Evolutionary conservation across 768 basidiomycete species (phyloP), one percentile per base, ranked within the genome.

Genomic region (Tulasnella sp.): DNA sequence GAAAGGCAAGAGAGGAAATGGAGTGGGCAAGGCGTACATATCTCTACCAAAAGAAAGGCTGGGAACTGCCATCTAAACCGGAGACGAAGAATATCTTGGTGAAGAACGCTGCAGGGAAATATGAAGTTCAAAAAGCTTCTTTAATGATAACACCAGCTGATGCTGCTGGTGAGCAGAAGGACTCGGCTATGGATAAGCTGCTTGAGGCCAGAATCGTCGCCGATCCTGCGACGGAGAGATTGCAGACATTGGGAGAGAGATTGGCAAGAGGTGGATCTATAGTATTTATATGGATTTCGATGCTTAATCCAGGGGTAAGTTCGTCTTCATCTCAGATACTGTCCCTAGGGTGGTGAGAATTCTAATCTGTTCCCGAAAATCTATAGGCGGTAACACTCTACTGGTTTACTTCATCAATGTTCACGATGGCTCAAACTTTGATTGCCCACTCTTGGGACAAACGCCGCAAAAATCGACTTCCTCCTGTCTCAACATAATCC

Each of bases 321-420:
- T n/a, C n/a, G n/a, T 51, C 29, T 8, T 41, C 15, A 9, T 13
- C 10, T 29, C 22, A 12, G 34, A 25, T 29, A 10, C 22, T 40
- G 16, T 42, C n/a, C n/a, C n/a, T n/a, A n/a, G n/a, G n/a, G n/a
- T n/a, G n/a, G n/a, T n/a, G n/a, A n/a, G n/a, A n/a, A n/a, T n/a
- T n/a, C n/a, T n/a, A n/a, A n/a, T n/a, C n/a, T n/a, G n/a, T n/a
- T n/a, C n/a, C n/a, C n/a, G n/a, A n/a, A n/a, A 4, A 19, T 31
- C 4, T 15, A 10, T 19, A 51, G 49, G 49, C 49, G 20, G 19
- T 51, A 12, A 51, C 49, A 10, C 37, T 51, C 22, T 51, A 42
- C 29, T 51, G 49, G 49, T 25, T 51, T 6, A 51, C 49, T 15
- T 51, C 49, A 6, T 51, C 49, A 16, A 42, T 24, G 12, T 51